Base-by-base conservation (phyloP, 148 eudicot species). In the Camellia lanceoleosa region DNA sequence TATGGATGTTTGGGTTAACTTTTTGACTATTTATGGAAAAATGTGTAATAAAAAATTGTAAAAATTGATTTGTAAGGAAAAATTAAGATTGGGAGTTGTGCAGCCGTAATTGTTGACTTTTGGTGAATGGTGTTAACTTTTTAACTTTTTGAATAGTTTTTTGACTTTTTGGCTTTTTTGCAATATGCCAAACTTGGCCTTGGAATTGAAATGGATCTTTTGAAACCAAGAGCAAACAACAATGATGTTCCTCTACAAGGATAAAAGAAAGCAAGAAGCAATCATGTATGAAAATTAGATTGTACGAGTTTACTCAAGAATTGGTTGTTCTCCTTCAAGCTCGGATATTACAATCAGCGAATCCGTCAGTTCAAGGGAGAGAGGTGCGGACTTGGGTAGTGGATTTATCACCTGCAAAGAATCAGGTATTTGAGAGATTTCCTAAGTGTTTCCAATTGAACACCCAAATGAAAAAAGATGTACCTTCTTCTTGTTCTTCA, bases 271-370 rank as follows among this genome's bases (percentile, higher is more conserved):
- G 75, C 52, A 52, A 41, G 68, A 71, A 76, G 71, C 41, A 7
- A 51, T 49, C 47, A 42, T 49, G 46, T 16, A 38, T 2, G 30
- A 49, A 76, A 77, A 54, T 2, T 19, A 8, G 19, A 46, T 2
- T 8, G 10, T 18, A 51, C 44, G 62, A 12, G 38, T 12, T 80
- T 74, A 80, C 42, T 74, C 6, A 68, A 87, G 72, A 10, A 93
- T 72, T 6, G 95, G 92, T 75, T 96, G 98, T 69, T 89, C 97
- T 59, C 95, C 95, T 88, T 96, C 99, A 82, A 92, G 90, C 85
- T 96, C 99, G 0, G 99, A 96, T 85, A 96, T 96, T 62, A 96
- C 98, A 49, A 94, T 96, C 69, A 96, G 81, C 2, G 91, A 90
- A 81, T 96, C 98, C 0, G 89, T 84, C 82, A 68, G 85, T 74